Base-by-base conservation (phyloP, 2,329 filamentous ascomycete species). In the Botrytis fragariae region DNA sequence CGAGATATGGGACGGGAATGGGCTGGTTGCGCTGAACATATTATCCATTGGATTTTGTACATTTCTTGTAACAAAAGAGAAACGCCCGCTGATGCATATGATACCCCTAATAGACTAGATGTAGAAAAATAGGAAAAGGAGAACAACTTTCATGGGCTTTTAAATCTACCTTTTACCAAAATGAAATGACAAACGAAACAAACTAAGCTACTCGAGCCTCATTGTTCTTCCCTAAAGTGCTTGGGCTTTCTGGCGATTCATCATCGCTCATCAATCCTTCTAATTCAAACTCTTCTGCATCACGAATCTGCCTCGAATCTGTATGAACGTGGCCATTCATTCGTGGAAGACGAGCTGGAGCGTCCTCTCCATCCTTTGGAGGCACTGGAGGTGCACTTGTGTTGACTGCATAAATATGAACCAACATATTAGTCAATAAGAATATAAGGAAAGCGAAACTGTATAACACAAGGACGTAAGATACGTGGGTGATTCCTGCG, bases 271-370 rank as follows among this genome's bases (percentile, higher is more conserved):
- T 95, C 57, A 99, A 84, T 0, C 93, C 95, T 74, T 96, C 94
- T 1, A 99, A 86, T 83, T 98, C 96, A 81, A 97, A 99, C 78
- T 97, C 94, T 80, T 98, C 92, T 0, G 93, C 95, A 80, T 97
- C 95, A 44, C 89, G 87, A 54, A 95, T 85, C 74, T 89, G 89
- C 18, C 86, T 84, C 37, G 89, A 88, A 61, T 87, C 86, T 37
- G 76, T 78, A 32, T 57, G 81, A 61, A 76, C 82, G 77, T 81
- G 83, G n/a, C 80, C 79, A 72, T 81, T 79, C 72, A 78, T 74
- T 45, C 79, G 64, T 59, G 77, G 79, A 48, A 77, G 69, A 74
- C 76, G 73, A 25, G 69, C 74, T 69, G 72, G 74, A n/a, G 63
- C 70, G 64, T 69, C 71, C 69, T 79, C 73, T 76, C 76, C 73